A percentile compares a stretch with the other conserved stretches of the same genome.
Conservation (phyloP, 2,329 filamentous ascomycete genomes). For the Penicillium sp. region DNA sequence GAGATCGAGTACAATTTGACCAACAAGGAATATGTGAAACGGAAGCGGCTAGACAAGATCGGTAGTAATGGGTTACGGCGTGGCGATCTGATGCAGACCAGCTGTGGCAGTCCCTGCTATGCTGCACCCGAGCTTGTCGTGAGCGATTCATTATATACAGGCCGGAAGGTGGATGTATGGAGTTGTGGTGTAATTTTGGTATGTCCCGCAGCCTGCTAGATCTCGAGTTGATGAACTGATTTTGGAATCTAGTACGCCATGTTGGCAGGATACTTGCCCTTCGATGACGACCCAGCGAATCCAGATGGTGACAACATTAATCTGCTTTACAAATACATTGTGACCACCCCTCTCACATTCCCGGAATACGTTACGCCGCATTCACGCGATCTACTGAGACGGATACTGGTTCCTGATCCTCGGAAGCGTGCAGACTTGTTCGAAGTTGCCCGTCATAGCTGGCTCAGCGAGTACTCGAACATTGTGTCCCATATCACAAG, state of each 20-base stretch:
- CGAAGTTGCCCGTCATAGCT: slow-evolving; percentile 95
- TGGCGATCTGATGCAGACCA: slow-evolving; percentile 98
- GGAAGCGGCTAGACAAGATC: slow-evolving; percentile 77
- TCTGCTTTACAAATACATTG: slow-evolving; percentile 97
- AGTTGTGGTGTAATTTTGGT: slow-evolving; percentile 98
- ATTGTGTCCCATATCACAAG: slow-evolving; percentile 97
- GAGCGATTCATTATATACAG: slow-evolving; percentile 94
- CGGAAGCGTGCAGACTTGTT: slow-evolving; percentile 93
- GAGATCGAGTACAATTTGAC: slow-evolving; percentile 85
- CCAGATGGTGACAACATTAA: slow-evolving; percentile 99
- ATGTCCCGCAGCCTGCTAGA: slow-evolving; percentile 39
- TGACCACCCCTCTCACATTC: slow-evolving; percentile 93
- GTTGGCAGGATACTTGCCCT: slow-evolving; percentile 94
- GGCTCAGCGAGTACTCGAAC: slow-evolving; percentile 95
- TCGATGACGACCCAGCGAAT: slow-evolving; percentile 97
- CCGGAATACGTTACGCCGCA: slow-evolving; percentile 98
- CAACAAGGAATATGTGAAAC: slow-evolving; percentile 85
- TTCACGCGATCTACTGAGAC: slow-evolving; percentile 83
- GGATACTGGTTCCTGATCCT: slow-evolving; percentile 93
- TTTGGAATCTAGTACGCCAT: slow-evolving; percentile 77
- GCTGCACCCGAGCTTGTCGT: slow-evolving; percentile 95
- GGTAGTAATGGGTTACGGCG: slow-evolving; percentile 73
- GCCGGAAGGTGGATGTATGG: slow-evolving; percentile 98
- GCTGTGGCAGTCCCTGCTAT: slow-evolving; percentile 96
- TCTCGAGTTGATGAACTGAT: neutral